Base-by-base conservation (phyloP, 352 stramenopile genomes). In the Pythium rhizo-oryzae region DNA sequence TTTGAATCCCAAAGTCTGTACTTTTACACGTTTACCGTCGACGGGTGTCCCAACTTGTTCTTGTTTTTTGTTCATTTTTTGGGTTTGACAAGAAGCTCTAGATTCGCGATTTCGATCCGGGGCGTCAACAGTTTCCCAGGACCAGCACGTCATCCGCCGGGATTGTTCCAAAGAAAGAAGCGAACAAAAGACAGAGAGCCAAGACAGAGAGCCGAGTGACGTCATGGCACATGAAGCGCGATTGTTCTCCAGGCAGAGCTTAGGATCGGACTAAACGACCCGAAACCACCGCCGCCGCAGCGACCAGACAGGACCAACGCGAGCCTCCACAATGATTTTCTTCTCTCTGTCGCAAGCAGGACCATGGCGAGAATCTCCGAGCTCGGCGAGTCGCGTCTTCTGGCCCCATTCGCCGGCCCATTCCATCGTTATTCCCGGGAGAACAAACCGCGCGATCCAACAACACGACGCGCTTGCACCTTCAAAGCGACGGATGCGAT, bases 1-100 rank as follows among this genome's bases (percentile, higher is more conserved):
- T 52, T 44, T 51, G 21, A 56, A 58, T 58, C 30, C 30, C 33
- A 66, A 58, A 46, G 23, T 43, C 37, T 43, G 24, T 57, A 35
- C n/a, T 44, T 37, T 51, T 53, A 56, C 28, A 30, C 13, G 53
- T 53, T n/a, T 47, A 21, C n/a, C 18, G 15, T 47, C 41, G 7
- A 47, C 41, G 41, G 47, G 49, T 59, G 59, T 66, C 24, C 60
- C 51, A 51, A 46, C 16, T 66, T 16, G 41, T n/a, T 47, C 41
- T 47, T 15, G 41, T 47, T 47, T 41, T 41, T 15, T 41, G n/a
- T 41, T 41, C 28, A 41, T 1, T 15, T 41, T 41, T 11, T 11
- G 35, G 1, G 35, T 41, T 41, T 41, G n/a, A n/a, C n/a, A n/a
- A n/a, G n/a, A n/a, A n/a, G n/a, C n/a, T n/a, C n/a, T n/a, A n/a